phyloP scores from a whole-genome alignment of 2,329 filamentous ascomycete genomes.

The Colletotrichum cuscutae region DNA sequence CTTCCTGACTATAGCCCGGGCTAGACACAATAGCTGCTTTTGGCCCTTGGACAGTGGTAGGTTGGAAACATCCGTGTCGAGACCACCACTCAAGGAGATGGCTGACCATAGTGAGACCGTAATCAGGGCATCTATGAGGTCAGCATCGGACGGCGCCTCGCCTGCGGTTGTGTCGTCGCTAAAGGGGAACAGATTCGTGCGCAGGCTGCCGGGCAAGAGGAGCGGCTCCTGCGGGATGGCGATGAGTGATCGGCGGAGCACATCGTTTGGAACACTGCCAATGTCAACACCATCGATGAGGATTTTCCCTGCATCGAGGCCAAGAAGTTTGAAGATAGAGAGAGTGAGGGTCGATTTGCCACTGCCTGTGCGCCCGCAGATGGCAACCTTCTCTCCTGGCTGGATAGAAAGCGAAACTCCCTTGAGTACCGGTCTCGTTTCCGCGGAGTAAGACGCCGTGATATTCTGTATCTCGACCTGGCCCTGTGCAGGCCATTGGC shows the following conservation, averaged over 20 bases:
- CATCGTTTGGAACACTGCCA: slow-evolving; percentile 34
- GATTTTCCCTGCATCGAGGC: slow-evolving; percentile 40
- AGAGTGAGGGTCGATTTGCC: slow-evolving; percentile 35
- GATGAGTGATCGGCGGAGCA: slow-evolving; percentile 44
- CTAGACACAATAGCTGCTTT: slow-evolving; percentile 40
- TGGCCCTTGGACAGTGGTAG: slow-evolving; percentile 37
- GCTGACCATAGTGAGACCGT: slow-evolving; percentile 36
- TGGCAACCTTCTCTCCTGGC: slow-evolving; percentile 37
- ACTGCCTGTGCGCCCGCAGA: slow-evolving; percentile 42
- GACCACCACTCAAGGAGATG: slow-evolving; percentile 26
- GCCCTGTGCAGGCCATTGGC: slow-evolving; percentile 38
- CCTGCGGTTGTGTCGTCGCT: not conserved
- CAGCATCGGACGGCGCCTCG: slow-evolving; percentile 26
- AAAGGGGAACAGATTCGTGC: slow-evolving; percentile 5
- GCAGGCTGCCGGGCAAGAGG: slow-evolving; percentile 16
- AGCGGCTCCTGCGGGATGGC: slow-evolving; percentile 44
- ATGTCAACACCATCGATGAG: slow-evolving; percentile 44
- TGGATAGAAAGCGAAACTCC: slow-evolving; percentile 34
- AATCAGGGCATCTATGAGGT: slow-evolving; percentile 29
- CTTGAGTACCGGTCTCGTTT: slow-evolving; percentile 30
- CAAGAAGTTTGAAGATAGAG: slow-evolving; percentile 39
- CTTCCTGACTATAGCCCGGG: slow-evolving; percentile 34
- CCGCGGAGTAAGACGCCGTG: slow-evolving; percentile 15
- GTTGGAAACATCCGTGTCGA: slow-evolving; percentile 34
- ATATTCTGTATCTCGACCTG: slow-evolving; percentile 32